Conservation (phyloP, 139 green algal species). For the Tetradesmus lagerheimii region DNA sequence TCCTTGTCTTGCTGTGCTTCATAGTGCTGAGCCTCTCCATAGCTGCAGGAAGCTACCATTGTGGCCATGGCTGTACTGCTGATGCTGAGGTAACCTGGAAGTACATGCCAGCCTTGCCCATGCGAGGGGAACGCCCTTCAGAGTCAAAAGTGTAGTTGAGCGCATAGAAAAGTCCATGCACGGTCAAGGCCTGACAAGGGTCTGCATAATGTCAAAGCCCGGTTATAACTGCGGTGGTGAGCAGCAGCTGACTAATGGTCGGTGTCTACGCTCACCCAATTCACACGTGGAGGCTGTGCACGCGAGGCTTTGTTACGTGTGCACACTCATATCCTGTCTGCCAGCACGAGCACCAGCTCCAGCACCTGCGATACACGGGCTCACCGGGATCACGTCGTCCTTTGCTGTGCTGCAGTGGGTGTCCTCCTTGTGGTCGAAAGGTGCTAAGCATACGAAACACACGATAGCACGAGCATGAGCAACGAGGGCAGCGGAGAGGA, state of each 20-base stretch:
- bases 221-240: constrained; percentile 3
- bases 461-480: not conserved
- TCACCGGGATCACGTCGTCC: not conserved
- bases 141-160: no score
- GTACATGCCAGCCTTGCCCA: not conserved
- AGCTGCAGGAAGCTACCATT: not conserved
- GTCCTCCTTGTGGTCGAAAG: not conserved
- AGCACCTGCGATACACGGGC: not conserved
- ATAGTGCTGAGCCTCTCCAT: not conserved
- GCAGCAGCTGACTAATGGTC: not conserved
- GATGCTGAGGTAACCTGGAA: not conserved
- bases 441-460: not conserved
- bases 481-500: constrained; percentile 12
- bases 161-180: no score
- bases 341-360: not conserved
- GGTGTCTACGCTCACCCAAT: not conserved
- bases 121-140: no score
- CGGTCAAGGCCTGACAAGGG: no score
- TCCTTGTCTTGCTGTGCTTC: not conserved
- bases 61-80: not conserved
- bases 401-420: not conserved
- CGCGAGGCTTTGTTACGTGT: not conserved
- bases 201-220: not conserved
- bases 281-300: not conserved
- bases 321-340: not conserved